A percentile compares a stretch with the other conserved stretches of the same genome.
Evolutionary conservation across 2,329 filamentous ascomycete genomes (phyloP).

Genomic region (Neonectria punicea): DNA sequence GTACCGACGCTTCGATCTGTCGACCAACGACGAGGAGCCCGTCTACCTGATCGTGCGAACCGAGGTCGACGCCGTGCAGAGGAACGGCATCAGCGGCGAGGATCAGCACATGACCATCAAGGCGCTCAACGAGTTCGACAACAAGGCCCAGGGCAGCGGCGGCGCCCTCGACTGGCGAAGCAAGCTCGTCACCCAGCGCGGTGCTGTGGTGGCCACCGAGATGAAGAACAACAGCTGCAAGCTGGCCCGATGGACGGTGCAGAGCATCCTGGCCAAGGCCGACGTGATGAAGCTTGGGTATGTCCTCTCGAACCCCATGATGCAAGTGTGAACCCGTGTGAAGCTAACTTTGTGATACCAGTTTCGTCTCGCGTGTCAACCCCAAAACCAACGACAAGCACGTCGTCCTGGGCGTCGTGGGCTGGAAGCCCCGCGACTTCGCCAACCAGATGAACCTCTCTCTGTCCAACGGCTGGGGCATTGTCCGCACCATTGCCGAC

Average conservation of each 20-base stretch:
- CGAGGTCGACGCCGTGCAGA: constrained; percentile 94
- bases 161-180: constrained; percentile 96
- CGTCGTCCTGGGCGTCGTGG: constrained; percentile 92
- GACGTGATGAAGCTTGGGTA: constrained; percentile 98
- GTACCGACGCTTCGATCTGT: constrained; percentile 96
- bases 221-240: constrained; percentile 99
- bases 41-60: constrained; percentile 93
- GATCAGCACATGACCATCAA: constrained; percentile 93
- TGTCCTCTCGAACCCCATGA: constrained; percentile 45
- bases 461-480: constrained; percentile 97
- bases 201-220: constrained; percentile 97
- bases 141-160: constrained; percentile 94
- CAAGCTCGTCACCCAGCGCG: constrained; percentile 93
- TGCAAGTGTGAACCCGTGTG: background rate
- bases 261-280: constrained; percentile 96
- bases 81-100: constrained; percentile 91
- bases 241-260: constrained; percentile 95
- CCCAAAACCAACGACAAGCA: constrained; percentile 94
- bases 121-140: constrained; percentile 98
- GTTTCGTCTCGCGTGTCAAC: constrained; percentile 94
- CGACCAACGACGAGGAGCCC: constrained; percentile 92
- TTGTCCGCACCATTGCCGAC: constrained; percentile 96
- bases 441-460: constrained; percentile 98
- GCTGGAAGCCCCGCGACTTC: constrained; percentile 98
- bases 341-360: constrained; percentile 49